phyloP scores from a whole-genome alignment of 2,329 filamentous ascomycete genomes.

The Ophiosphaerella korrae region DNA sequence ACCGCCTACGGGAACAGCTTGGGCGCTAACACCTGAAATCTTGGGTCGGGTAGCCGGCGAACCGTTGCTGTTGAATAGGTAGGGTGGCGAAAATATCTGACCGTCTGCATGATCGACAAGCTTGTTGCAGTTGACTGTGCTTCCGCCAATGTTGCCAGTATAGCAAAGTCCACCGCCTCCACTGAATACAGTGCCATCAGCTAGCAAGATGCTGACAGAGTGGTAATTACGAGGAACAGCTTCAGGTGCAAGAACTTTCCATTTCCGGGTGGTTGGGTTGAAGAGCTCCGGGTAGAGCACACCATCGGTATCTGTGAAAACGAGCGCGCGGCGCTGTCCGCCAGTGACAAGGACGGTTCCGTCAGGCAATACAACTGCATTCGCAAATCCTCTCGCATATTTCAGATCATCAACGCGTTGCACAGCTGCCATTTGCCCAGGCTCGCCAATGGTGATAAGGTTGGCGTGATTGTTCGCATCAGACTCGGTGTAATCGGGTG shows the following conservation, averaged over 20 bases:
- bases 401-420: slow-evolving; percentile 33
- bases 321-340: slow-evolving; percentile 27
- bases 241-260: slow-evolving; percentile 27
- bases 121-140: slow-evolving; percentile 33
- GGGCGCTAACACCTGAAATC: slow-evolving; percentile 17
- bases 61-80: slow-evolving; percentile 32
- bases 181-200: slow-evolving; percentile 31
- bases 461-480: slow-evolving; percentile 26
- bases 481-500: slow-evolving; percentile 30
- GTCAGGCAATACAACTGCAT: slow-evolving; percentile 34
- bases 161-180: slow-evolving; percentile 35
- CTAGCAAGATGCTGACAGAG: slow-evolving; percentile 27
- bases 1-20: slow-evolving; percentile 25
- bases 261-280: slow-evolving; percentile 28
- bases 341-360: slow-evolving; percentile 34
- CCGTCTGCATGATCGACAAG: slow-evolving; percentile 34
- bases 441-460: slow-evolving; percentile 26
- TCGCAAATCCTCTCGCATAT: slow-evolving; percentile 29
- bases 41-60: slow-evolving; percentile 21
- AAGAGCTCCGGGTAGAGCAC: slow-evolving; percentile 32
- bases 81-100: slow-evolving; percentile 35
- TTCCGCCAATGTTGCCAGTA: slow-evolving; percentile 16
- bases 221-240: slow-evolving; percentile 35
- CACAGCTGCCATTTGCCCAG: slow-evolving; percentile 20
- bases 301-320: slow-evolving; percentile 30